Percentiles rank a stretch among this genome's conserved stretches.
phyloP scores from a whole-genome alignment of 2,329 filamentous ascomycete genomes.

The Ceratocystis diversiconidia region DNA sequence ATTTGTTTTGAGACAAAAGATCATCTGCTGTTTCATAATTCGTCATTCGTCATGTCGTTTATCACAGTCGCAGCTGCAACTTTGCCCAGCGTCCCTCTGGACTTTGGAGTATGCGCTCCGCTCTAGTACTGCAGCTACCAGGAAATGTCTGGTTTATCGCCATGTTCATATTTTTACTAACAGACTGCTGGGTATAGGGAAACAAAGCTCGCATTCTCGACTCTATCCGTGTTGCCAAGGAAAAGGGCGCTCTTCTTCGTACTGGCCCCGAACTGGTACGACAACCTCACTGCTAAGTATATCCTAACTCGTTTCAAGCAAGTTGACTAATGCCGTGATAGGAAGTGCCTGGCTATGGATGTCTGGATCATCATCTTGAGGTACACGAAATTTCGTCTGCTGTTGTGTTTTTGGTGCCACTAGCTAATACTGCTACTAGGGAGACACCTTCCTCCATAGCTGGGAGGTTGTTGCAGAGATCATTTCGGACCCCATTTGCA shows the following conservation, averaged over 20 bases:
- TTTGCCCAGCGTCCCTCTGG: constrained; percentile 33
- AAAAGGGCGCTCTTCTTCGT: constrained; percentile 45
- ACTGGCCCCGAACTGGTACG: constrained; percentile 34
- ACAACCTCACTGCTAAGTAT: neutral
- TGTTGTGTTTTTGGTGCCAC: neutral
- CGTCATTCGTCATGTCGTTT: constrained; percentile 21
- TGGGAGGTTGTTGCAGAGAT: constrained; percentile 26
- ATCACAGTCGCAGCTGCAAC: constrained; percentile 28
- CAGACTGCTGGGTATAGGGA: constrained; percentile 25
- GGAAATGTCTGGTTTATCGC: neutral
- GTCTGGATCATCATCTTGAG: constrained; percentile 26
- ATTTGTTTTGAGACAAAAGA: neutral
- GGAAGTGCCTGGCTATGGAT: constrained; percentile 28
- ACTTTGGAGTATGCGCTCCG: constrained; percentile 32
- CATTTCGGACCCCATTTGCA: constrained; percentile 24
- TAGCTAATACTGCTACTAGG: constrained; percentile 13
- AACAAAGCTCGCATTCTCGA: constrained; percentile 50
- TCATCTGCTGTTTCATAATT: constrained; percentile 21
- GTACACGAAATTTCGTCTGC: neutral
- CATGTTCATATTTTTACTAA: neutral
- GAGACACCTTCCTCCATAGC: constrained; percentile 25
- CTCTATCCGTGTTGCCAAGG: constrained; percentile 46
- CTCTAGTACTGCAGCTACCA: neutral
- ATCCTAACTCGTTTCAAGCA: neutral
- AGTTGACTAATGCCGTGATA: constrained; percentile 10